Evolutionary conservation across 192 early-diverging fungal species (phyloP).

Genomic region (Jimgerdemannia lactiflua): DNA sequence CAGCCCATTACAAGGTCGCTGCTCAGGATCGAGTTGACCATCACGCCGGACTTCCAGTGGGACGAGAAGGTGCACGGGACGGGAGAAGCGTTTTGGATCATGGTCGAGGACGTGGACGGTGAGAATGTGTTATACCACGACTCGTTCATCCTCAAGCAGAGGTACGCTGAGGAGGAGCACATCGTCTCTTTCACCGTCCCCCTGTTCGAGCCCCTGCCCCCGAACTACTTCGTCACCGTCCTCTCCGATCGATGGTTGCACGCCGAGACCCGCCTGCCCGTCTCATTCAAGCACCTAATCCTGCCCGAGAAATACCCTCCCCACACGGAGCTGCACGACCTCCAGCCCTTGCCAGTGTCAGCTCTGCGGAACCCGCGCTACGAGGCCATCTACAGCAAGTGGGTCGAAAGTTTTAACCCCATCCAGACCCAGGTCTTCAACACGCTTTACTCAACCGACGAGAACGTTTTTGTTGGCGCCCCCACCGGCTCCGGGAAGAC

Average conservation of each 20-base stretch:
- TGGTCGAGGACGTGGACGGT: conserved; percentile 93
- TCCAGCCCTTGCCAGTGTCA: conserved; percentile 83
- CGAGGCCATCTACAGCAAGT: conserved; percentile 62
- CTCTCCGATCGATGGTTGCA: conserved; percentile 97
- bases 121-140: conserved; percentile 89
- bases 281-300: conserved; percentile 91
- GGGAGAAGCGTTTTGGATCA: conserved; percentile 91
- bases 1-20: conserved; percentile 93
- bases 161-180: conserved; percentile 84
- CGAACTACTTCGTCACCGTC: conserved; percentile 93
- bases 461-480: conserved; percentile 90
- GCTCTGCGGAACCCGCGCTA: conserved; percentile 76
- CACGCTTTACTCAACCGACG: conserved; percentile 81
- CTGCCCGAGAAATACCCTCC: conserved; percentile 92
- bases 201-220: conserved; percentile 88
- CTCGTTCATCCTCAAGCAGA: conserved; percentile 85
- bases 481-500: conserved; percentile 96
- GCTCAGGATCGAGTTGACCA: conserved; percentile 85
- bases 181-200: conserved; percentile 87
- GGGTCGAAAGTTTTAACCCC: conserved; percentile 79
- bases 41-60: conserved; percentile 95
- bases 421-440: conserved; percentile 97
- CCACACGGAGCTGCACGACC: conserved; percentile 92
- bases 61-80: conserved; percentile 84
- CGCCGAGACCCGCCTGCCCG: conserved; percentile 85